Conservation (phyloP, 306 rosid species). For the Cucurbita argyrosperma region DNA sequence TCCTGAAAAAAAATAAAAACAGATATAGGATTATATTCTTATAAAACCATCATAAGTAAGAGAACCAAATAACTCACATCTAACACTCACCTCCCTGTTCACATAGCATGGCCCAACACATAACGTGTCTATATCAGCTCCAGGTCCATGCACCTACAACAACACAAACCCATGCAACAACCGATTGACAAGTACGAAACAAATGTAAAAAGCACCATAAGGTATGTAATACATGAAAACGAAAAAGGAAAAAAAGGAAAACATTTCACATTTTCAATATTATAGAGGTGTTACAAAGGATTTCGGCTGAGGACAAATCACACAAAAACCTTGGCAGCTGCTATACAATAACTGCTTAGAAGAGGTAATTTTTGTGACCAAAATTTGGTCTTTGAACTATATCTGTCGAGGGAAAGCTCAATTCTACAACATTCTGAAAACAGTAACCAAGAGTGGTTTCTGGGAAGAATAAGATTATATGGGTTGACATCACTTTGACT, state of each 20-base stretch:
- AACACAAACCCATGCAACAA: not conserved
- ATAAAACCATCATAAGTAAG: not conserved
- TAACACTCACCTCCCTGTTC: constrained; percentile 47
- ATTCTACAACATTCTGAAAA: not conserved
- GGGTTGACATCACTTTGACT: not conserved
- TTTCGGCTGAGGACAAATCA: not conserved
- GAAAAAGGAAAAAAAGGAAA: not conserved
- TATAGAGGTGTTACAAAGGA: not conserved
- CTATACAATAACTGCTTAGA: not conserved
- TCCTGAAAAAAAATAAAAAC: constrained; percentile 40
- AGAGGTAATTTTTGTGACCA: not conserved
- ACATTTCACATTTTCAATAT: not conserved
- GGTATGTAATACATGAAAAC: not conserved
- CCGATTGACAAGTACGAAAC: not conserved
- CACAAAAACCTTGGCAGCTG: not conserved
- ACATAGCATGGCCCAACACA: constrained; percentile 84
- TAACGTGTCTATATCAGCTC: constrained; percentile 73
- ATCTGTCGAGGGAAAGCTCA: not conserved
- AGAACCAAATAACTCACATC: not conserved
- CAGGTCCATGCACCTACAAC: constrained; percentile 72
- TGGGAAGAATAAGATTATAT: not conserved
- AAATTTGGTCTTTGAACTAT: not conserved
- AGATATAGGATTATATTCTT: not conserved
- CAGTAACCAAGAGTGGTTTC: not conserved
- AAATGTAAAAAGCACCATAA: not conserved